Evolutionary conservation across 2,329 filamentous ascomycete species (phyloP).

Genomic region (Arthrobotrys sphaeroides): DNA sequence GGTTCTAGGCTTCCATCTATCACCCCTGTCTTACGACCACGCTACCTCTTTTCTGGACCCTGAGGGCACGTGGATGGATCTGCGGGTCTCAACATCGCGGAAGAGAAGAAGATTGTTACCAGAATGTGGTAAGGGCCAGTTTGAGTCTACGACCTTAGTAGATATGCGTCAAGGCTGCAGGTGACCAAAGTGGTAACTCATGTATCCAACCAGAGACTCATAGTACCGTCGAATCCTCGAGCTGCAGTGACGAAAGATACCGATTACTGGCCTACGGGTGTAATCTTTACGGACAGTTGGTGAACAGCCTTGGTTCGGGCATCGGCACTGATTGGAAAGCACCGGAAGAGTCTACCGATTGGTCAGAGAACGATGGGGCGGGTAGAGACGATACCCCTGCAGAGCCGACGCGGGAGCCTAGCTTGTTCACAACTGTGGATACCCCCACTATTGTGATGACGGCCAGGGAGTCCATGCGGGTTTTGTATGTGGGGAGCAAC

Average conservation of each 20-base stretch:
- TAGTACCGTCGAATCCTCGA: background rate
- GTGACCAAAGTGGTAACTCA: background rate
- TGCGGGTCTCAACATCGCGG: conserved; percentile 20
- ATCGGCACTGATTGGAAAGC: conserved; percentile 15
- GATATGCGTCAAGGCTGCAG: background rate
- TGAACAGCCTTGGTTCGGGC: background rate
- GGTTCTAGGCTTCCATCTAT: conserved; percentile 35
- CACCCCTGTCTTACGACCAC: background rate
- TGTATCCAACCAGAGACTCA: background rate
- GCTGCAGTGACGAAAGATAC: background rate
- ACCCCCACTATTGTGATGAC: conserved; percentile 33
- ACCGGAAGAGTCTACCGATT: background rate
- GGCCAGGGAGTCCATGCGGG: conserved; percentile 16
- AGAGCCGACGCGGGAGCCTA: conserved; percentile 29
- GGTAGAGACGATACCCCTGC: conserved; percentile 15
- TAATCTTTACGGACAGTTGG: conserved; percentile 35
- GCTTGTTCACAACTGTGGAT: conserved; percentile 35
- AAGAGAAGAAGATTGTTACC: conserved; percentile 35
- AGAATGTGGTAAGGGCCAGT: conserved; percentile 13
- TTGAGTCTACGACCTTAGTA: background rate
- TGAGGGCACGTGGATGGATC: conserved; percentile 25
- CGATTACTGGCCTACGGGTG: conserved; percentile 24
- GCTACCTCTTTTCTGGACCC: background rate
- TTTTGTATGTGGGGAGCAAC: conserved; percentile 33
- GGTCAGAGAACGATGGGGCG: background rate